phyloP scores from a whole-genome alignment of 768 basidiomycete species.

The Phaffia australis region DNA sequence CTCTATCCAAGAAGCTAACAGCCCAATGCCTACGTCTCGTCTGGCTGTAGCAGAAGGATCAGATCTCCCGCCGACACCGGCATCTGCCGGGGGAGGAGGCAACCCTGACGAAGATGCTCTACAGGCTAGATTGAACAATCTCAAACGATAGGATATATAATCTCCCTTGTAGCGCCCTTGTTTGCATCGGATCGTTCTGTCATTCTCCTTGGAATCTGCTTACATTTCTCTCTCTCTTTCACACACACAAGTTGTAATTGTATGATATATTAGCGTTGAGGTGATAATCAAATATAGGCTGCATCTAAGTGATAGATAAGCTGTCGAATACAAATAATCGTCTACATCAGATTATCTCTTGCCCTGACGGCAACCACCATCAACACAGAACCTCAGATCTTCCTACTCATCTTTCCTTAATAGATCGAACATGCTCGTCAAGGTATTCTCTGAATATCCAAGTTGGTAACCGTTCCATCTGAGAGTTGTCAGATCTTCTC shows the following conservation, averaged over 20 bases:
- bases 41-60: slow-evolving; percentile 82
- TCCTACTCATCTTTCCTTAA: too few species aligned
- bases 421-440: too few species aligned
- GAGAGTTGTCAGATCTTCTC: too few species aligned
- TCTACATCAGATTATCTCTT: too few species aligned
- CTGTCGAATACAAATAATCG: too few species aligned
- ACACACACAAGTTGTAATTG: background rate
- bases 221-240: background rate
- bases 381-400: too few species aligned
- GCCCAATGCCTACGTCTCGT: slow-evolving; percentile 53
- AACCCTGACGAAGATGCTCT: slow-evolving; percentile 78
- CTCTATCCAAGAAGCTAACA: slow-evolving; percentile 51
- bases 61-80: slow-evolving; percentile 41
- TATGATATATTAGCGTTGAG: background rate
- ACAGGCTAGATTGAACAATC: slow-evolving; percentile 83
- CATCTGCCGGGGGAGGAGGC: slow-evolving; percentile 31
- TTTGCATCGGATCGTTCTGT: background rate
- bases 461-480: background rate
- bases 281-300: background rate
- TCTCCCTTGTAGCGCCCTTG: too few species aligned
- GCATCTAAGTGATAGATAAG: too few species aligned
- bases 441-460: background rate
- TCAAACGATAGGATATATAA: slow-evolving; percentile 36
- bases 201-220: background rate
- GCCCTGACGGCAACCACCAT: too few species aligned